Base-by-base conservation (phyloP, 164 flowering plant genomes). In the Liriodendron chinense region DNA sequence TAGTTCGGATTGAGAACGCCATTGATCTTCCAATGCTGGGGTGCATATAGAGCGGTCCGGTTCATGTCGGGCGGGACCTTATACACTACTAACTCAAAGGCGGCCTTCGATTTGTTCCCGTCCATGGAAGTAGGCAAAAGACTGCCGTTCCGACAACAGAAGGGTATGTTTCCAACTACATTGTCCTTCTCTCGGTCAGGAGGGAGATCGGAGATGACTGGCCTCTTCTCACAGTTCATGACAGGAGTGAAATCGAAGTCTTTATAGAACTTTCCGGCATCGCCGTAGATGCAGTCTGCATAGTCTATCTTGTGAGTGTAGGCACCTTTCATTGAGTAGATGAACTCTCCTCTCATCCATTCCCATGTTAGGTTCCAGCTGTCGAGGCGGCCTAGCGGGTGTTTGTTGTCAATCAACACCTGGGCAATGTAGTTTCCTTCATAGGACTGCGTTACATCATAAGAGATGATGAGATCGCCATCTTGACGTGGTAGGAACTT, bases 321-420 rank as follows among this genome's bases (percentile, higher is more conserved):
- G 23, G 98, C 97, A 47, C 97, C 98, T 69, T 84, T 76, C 95
- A 94, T 89, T 78, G 77, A 47, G 82, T 78, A 26, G 14, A 94
- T 92, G 87, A 94, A 94, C 82, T 92, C 97, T 48, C 91, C 92
- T 20, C 90, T 80, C 92, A 82, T 87, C 98, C 98, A 92, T 47
- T 94, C 97, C 95, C 95, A 94, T 0, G 97, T 92, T 8, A 92
- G 57, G 82, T 94, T 94, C 98, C 98, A 94, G 56, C 83, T 90
- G 75, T 94, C 95, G 16, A 94, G 92, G 10, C 95, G 88, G 28
- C 92, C 90, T 2, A 90, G 81, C 0, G 88, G 83, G 76, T 86
- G 84, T 28, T 89, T 84, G 78, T 89, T 91, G 10, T 83, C 68
- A 74, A 91, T 90, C 5, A 88, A 82, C 21, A 91, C 92, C 71